Conservation (phyloP, 75 land plant genomes). For the Pinus tabuliformis region DNA sequence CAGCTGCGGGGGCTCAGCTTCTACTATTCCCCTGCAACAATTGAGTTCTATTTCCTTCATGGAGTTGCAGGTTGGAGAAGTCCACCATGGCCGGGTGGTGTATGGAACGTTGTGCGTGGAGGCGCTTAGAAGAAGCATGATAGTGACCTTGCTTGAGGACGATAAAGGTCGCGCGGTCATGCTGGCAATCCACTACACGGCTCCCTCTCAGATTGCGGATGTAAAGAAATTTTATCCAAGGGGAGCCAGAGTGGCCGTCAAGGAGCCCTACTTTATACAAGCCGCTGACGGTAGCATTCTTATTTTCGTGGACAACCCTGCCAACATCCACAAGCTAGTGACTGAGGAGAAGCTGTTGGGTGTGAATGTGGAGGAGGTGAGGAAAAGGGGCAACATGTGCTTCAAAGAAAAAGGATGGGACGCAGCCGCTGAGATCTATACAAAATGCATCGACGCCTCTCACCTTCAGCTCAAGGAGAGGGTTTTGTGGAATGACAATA, state of each 20-base stretch:
- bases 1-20: too few relatives aligned
- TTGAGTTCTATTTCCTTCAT: slow-evolving; percentile 6
- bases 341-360: too few relatives aligned
- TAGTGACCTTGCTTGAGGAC: slow-evolving; percentile 18
- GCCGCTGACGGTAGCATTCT: neutral
- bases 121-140: neutral
- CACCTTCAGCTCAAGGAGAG: too few relatives aligned
- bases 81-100: slow-evolving; percentile 25
- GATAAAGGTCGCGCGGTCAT: neutral
- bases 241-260: slow-evolving; percentile 6
- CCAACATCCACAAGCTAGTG: too few relatives aligned
- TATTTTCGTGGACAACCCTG: too few relatives aligned
- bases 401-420: neutral
- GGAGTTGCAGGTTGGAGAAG: slow-evolving; percentile 17
- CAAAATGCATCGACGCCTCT: neutral
- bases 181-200: neutral
- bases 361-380: neutral
- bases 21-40: neutral
- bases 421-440: neutral
- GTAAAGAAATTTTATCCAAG: neutral
- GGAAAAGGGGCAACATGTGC: neutral
- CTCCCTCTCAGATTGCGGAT: neutral
- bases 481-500: neutral
- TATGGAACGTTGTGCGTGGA: slow-evolving; percentile 30
- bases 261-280: neutral